Percentiles rank a stretch among this genome's conserved stretches.
These are phyloP conservation scores for Rhodosorus marinus DNA, from an alignment of 23 red algal genomes.

Conservation along the genomic window DNA sequence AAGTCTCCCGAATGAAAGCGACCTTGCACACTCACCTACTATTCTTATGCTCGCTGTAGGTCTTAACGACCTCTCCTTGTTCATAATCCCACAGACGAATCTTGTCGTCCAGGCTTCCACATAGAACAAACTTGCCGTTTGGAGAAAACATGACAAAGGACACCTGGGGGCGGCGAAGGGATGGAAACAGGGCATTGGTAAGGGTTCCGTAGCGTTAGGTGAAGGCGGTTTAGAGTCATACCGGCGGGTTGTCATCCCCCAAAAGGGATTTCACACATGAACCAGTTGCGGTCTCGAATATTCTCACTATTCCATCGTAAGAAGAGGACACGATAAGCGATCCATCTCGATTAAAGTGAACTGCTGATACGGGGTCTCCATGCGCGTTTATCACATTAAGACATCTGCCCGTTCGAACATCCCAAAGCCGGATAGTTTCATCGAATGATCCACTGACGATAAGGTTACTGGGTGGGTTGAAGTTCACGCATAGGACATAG, in stretches of 20 bases:
- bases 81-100: conserved; percentile 77
- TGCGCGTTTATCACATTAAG: conserved; percentile 14
- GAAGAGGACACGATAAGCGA: conserved; percentile 81
- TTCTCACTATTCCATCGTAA: conserved; percentile 67
- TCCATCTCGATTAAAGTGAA: conserved; percentile 63
- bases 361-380: conserved; percentile 59
- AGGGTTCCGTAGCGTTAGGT: neutral
- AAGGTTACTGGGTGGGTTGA: conserved; percentile 43
- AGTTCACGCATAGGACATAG: conserved; percentile 81
- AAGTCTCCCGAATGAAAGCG: no score
- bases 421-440: conserved; percentile 10
- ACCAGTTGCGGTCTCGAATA: conserved; percentile 66
- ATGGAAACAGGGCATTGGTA: neutral
- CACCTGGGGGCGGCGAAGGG: conserved; percentile 25
- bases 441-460: conserved; percentile 77
- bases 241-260: conserved; percentile 62
- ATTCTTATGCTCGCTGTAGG: conserved; percentile 56
- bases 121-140: conserved; percentile 75
- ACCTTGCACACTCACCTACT: no score
- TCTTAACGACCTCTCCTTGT: conserved; percentile 62
- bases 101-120: conserved; percentile 57
- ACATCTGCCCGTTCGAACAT: neutral
- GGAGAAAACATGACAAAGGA: conserved; percentile 75
- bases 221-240: conserved; percentile 51
- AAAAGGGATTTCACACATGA: conserved; percentile 47